phyloP scores from a whole-genome alignment of 441 rosid species.

The Corymbia citriodora region DNA sequence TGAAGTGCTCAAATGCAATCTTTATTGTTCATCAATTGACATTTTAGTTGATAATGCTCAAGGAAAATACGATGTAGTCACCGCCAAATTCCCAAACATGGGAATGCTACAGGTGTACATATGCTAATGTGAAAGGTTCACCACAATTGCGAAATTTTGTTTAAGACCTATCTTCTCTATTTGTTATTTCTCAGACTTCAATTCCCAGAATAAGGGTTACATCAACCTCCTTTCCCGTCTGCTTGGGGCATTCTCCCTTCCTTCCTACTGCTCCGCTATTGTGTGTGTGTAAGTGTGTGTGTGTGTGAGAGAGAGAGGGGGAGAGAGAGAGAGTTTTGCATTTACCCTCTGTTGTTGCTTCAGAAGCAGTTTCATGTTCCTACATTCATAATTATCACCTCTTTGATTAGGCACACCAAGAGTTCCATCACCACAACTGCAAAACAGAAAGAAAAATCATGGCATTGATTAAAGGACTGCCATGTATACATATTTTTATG shows the following conservation, averaged over 20 bases:
- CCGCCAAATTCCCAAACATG: background rate
- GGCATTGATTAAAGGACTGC: background rate
- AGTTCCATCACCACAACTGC: constrained; percentile 96
- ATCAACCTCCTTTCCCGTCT: background rate
- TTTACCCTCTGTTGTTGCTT: constrained; percentile 96
- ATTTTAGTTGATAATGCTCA: background rate
- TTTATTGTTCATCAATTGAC: background rate
- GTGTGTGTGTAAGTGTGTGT: rapidly evolving
- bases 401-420: constrained; percentile 92
- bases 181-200: background rate
- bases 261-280: background rate
- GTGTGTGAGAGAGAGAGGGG: background rate
- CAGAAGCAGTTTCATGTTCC: constrained; percentile 98
- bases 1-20: background rate
- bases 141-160: background rate
- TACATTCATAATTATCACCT: constrained; percentile 97
- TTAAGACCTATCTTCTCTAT: background rate
- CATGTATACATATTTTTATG: background rate
- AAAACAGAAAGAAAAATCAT: constrained; percentile 4
- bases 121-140: background rate
- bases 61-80: background rate
- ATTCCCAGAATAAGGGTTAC: background rate
- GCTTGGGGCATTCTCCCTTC: background rate
- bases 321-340: background rate
- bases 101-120: background rate